Evolutionary conservation across 1,139 yeast genomes (phyloP).

Genomic region (Lodderomyces jiufengensis): DNA sequence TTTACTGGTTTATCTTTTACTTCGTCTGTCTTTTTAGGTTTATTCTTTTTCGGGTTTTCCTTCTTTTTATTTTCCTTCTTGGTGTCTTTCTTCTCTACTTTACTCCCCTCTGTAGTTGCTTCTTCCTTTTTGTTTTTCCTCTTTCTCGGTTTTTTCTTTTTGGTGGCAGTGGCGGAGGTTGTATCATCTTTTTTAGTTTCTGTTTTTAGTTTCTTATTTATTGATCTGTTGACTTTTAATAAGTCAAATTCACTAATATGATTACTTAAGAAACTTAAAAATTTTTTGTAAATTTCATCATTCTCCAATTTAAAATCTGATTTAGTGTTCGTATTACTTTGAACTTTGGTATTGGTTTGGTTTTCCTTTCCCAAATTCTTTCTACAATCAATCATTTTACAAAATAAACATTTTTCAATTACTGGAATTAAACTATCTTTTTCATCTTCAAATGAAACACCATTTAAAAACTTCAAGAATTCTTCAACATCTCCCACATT

Average conservation of each 20-base stretch:
- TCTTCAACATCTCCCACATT: constrained; percentile 13
- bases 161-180: no score
- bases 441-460: constrained; percentile 22
- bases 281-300: constrained; percentile 13
- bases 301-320: constrained; percentile 9
- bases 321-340: background rate
- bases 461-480: constrained; percentile 17
- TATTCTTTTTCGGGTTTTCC: background rate
- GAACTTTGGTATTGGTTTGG: background rate
- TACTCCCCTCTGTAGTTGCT: background rate
- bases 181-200: no score
- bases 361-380: background rate
- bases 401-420: constrained; percentile 22
- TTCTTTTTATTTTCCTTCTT: constrained; percentile 1
- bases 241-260: constrained; percentile 15
- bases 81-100: background rate
- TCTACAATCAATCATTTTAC: constrained; percentile 18
- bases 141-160: no score
- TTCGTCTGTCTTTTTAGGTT: background rate
- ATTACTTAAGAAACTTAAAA: constrained; percentile 10
- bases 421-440: constrained; percentile 24
- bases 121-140: background rate
- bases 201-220: no score
- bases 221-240: constrained; percentile 2
- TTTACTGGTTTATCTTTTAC: background rate